Evolutionary conservation across 2,329 filamentous ascomycete species (phyloP).

Genomic region (Diaporthe eres): DNA sequence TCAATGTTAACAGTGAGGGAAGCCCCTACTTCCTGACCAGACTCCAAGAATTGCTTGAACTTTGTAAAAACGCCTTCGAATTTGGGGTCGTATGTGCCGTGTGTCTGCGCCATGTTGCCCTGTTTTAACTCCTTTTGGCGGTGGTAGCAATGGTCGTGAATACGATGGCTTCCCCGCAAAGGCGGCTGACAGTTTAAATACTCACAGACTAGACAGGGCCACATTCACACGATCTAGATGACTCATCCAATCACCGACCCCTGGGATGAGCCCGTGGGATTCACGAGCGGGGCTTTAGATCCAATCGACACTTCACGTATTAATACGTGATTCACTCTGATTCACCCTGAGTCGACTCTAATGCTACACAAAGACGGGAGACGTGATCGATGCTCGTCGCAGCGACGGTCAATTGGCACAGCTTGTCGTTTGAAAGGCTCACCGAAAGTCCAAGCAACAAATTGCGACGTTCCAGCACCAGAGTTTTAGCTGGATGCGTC

Average conservation of each 20-base stretch:
- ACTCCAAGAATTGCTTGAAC: background rate
- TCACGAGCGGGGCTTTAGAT: background rate
- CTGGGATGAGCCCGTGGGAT: background rate
- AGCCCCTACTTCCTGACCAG: constrained; percentile 21
- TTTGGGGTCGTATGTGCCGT: constrained; percentile 1
- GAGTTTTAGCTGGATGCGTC: background rate
- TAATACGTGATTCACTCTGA: background rate
- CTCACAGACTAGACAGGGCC: background rate
- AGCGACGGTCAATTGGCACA: background rate
- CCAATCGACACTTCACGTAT: too few relatives aligned
- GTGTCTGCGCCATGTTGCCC: constrained; percentile 1
- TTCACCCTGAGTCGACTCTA: background rate
- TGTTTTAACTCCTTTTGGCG: background rate
- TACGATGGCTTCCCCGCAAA: background rate
- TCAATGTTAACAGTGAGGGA: background rate
- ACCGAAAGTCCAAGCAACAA: background rate
- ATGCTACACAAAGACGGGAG: background rate
- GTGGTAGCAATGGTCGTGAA: too few relatives aligned
- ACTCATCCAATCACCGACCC: background rate
- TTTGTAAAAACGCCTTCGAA: constrained; percentile 2
- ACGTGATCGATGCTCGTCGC: background rate
- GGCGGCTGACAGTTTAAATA: background rate
- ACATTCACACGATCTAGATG: background rate
- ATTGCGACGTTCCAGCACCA: background rate
- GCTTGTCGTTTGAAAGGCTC: background rate